These are phyloP conservation scores for Marasmius tenuissimus DNA, from an alignment of 1,284 basidiomycete genomes.

Conservation along the genomic window DNA sequence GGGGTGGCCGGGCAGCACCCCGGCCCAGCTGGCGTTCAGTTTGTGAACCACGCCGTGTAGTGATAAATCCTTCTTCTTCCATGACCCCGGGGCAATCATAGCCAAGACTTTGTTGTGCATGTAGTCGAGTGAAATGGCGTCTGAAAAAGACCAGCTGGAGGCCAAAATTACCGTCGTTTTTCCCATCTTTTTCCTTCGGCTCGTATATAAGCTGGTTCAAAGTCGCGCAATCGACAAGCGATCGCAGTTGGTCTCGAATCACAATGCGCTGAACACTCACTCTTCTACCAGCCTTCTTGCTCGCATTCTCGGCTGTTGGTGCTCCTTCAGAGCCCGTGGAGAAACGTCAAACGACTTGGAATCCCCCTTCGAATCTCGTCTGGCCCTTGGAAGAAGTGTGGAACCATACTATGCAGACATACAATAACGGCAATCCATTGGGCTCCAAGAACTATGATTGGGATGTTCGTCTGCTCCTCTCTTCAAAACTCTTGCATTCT, in stretches of 20 bases:
- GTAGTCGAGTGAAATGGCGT: too few species aligned
- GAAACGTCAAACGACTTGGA: conserved; percentile 8
- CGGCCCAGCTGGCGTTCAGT: too few species aligned
- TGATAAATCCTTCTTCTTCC: neutral
- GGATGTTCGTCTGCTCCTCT: neutral
- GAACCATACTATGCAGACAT: conserved; percentile 11
- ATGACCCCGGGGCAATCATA: too few species aligned
- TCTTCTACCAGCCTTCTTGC: neutral
- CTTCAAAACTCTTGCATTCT: neutral
- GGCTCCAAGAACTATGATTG: conserved; percentile 15
- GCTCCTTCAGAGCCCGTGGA: neutral
- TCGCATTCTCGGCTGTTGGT: neutral
- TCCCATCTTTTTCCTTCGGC: too few species aligned
- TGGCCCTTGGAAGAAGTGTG: conserved; percentile 11
- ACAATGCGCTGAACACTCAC: neutral
- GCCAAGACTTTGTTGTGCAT: too few species aligned
- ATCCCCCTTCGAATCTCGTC: conserved; percentile 11
- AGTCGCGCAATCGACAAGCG: too few species aligned
- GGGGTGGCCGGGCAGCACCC: too few species aligned
- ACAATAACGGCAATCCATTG: conserved; percentile 2
- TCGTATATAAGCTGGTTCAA: too few species aligned
- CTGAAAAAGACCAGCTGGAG: too few species aligned
- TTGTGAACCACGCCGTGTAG: too few species aligned
- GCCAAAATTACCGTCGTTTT: too few species aligned
- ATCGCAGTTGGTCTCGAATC: neutral